These are phyloP conservation scores for Phytophthora fragariaefolia DNA, from an alignment of 352 stramenopile genomes.

Conservation along the genomic window DNA sequence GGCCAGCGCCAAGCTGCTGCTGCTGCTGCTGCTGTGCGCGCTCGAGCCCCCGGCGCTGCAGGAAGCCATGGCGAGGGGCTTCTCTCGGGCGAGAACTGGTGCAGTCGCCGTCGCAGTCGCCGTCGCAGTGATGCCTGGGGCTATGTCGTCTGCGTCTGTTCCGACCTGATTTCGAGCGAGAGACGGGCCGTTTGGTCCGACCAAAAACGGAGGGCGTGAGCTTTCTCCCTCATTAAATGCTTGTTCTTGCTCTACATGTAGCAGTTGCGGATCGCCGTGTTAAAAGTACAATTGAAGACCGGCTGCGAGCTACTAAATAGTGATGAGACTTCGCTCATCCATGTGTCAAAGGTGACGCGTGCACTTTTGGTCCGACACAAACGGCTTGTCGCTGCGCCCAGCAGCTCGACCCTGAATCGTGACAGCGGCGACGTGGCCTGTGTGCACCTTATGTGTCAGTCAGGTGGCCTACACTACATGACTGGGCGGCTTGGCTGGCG, in stretches of 20 bases:
- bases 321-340: too few relatives aligned
- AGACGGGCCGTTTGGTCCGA: too few relatives aligned
- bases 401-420: not conserved
- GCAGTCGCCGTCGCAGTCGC: too few relatives aligned
- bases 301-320: too few relatives aligned
- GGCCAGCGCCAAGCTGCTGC: constrained; percentile 5
- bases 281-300: too few relatives aligned
- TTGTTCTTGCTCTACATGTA: too few relatives aligned
- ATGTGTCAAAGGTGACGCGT: too few relatives aligned
- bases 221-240: too few relatives aligned
- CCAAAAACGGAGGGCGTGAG: too few relatives aligned
- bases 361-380: too few relatives aligned
- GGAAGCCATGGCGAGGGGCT: constrained; percentile 38
- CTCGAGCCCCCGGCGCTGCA: constrained; percentile 27
- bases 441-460: not conserved
- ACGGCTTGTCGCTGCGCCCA: not conserved
- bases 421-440: not conserved
- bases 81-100: constrained; percentile 15
- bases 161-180: constrained; percentile 22
- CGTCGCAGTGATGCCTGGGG: too few relatives aligned
- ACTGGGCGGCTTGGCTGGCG: not conserved
- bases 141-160: constrained; percentile 26
- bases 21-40: constrained; percentile 16
- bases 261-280: too few relatives aligned
- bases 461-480: not conserved